These are phyloP conservation scores for Camelina neglecta DNA, from an alignment of 345 rosid genomes.

Conservation along the genomic window DNA sequence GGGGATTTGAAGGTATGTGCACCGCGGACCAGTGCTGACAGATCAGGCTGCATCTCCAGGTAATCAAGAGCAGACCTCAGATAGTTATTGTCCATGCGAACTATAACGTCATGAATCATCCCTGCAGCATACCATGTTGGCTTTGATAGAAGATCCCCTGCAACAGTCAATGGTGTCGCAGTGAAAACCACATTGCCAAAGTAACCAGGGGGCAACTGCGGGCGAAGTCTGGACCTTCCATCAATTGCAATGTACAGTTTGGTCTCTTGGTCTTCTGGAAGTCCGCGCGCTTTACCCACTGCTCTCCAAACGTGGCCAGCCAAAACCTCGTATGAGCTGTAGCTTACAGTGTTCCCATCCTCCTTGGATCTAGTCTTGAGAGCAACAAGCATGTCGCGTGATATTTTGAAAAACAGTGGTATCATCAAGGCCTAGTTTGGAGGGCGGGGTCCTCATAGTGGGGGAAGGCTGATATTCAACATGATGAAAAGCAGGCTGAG, in stretches of 20 bases:
- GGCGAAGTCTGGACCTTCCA: conserved; percentile 77
- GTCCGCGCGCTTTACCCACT: conserved; percentile 72
- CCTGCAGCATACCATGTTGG: conserved; percentile 92
- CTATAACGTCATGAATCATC: conserved; percentile 75
- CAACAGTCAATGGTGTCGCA: conserved; percentile 74
- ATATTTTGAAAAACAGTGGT: conserved; percentile 67
- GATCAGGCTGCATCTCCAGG: conserved; percentile 86
- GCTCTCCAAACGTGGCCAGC: conserved; percentile 95
- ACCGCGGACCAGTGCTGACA: conserved; percentile 76
- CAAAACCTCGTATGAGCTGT: conserved; percentile 90
- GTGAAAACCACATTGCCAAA: conserved; percentile 94
- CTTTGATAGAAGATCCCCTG: conserved; percentile 68
- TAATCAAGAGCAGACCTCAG: conserved; percentile 93
- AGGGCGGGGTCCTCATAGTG: conserved; percentile 49
- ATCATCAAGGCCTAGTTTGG: conserved; percentile 49
- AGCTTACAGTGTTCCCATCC: conserved; percentile 68
- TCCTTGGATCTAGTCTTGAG: conserved; percentile 87
- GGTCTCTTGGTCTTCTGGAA: conserved; percentile 63
- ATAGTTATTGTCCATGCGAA: conserved; percentile 80
- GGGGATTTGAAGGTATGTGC: conserved; percentile 86
- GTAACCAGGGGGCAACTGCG: conserved; percentile 85
- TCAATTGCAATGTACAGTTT: conserved; percentile 90
- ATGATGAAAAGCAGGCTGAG: conserved; percentile 72
- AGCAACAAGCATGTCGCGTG: conserved; percentile 60
- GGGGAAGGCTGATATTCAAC: conserved; percentile 97